Evolutionary conservation across 306 rosid genomes (phyloP).

Genomic region (Castanea sativa): DNA sequence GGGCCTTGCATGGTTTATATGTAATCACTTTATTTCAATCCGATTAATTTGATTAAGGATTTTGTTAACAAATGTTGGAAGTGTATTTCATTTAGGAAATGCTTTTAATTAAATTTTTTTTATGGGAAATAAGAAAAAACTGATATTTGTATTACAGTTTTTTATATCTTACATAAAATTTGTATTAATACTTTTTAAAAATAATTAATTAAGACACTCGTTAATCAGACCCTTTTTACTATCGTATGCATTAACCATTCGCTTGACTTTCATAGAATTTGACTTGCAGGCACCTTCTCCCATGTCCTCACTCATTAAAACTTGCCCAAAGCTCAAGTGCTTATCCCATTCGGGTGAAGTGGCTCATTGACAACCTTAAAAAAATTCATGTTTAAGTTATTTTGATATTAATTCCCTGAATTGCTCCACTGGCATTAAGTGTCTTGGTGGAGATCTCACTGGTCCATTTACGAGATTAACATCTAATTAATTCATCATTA

Average conservation of each 20-base stretch:
- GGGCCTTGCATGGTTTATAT: too few species aligned
- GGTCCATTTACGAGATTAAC: background rate
- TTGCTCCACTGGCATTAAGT: conserved; percentile 18
- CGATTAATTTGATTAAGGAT: too few species aligned
- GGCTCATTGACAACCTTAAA: background rate
- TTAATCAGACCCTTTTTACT: too few species aligned
- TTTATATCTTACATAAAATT: too few species aligned
- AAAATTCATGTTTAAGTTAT: background rate
- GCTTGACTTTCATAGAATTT: conserved; percentile 15
- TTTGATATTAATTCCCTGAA: conserved; percentile 13
- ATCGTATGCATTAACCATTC: background rate
- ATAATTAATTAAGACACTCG: too few species aligned
- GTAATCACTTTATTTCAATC: too few species aligned
- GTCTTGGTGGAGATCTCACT: conserved; percentile 7
- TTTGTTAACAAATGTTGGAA: too few species aligned
- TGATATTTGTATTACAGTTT: too few species aligned
- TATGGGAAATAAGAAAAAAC: too few species aligned
- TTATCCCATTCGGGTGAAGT: conserved; percentile 11
- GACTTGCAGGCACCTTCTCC: conserved; percentile 31
- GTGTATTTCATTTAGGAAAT: too few species aligned
- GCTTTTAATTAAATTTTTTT: too few species aligned
- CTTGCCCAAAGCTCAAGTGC: background rate
- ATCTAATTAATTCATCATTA: background rate
- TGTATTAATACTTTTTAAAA: too few species aligned
- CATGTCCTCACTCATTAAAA: conserved; percentile 16